phyloP scores from a whole-genome alignment of 306 rosid species.

The Fagus crenata region DNA sequence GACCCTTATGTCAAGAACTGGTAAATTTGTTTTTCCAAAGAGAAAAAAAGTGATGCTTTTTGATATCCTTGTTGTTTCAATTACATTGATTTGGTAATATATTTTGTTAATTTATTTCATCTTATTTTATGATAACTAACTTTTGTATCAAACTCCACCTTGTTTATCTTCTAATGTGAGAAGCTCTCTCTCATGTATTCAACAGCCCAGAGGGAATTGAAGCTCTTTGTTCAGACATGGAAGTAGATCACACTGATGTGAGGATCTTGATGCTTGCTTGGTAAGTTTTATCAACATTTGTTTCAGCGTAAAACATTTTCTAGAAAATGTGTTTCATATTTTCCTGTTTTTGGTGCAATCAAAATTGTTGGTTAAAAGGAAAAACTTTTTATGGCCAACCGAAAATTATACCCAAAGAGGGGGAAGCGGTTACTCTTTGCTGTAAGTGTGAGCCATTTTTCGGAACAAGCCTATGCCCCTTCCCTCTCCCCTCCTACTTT shows the following conservation, averaged over 20 bases:
- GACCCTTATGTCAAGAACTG: background rate
- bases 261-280: slow-evolving; percentile 99
- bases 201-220: slow-evolving; percentile 98
- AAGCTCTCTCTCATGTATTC: background rate
- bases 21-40: background rate
- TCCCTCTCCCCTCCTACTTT: no score
- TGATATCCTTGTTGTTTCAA: background rate
- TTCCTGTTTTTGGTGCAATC: no score
- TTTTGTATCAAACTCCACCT: background rate
- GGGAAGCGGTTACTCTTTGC: no score
- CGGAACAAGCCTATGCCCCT: no score
- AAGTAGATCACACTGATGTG: slow-evolving; percentile 84
- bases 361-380: no score
- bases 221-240: slow-evolving; percentile 90
- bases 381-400: no score
- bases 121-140: background rate
- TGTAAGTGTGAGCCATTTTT: no score
- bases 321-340: no score
- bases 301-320: no score
- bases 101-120: background rate
- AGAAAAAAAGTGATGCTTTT: background rate
- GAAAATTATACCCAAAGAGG: no score
- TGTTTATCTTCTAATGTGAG: background rate
- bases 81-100: background rate
- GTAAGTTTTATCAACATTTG: slow-evolving; percentile 43